Evolutionary conservation across 1,284 basidiomycete species (phyloP), one percentile per base, ranked within the genome.

Genomic region (Tylopilus sp.): DNA sequence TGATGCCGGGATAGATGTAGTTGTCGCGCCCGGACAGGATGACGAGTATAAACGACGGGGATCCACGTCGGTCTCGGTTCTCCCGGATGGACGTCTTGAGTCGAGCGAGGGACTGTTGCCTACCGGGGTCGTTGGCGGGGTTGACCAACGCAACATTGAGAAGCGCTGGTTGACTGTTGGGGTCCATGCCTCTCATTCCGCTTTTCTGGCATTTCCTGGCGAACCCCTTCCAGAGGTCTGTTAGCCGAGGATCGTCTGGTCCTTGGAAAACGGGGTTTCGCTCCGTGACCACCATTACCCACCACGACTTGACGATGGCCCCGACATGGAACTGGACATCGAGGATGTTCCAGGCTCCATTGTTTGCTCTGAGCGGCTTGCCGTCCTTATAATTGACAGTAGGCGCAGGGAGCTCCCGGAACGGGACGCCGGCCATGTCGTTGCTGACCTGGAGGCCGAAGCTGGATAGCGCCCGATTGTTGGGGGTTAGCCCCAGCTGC

Each of bases 261-360:
- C 75, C 74, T 3, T 52, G 2, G 51, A 82, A 70, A 17, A 70
- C 67, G 14, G 52, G 51, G 0, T 39, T 37, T 5, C 73, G 70
- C 17, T 85, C 83, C 17, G 71, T 66, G 17, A 88, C 73, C 12
- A 80, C 73, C 2, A 87, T 54, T 6, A 85, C 76, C 65, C 77
- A 81, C 82, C 82, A 85, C 41, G 69, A 72, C 11, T 60, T 43
- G 20, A 85, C 72, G 2, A 49, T 55, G 0, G 72, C 80, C 0
- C 77, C 77, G 2, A 61, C 59, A 28, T 82, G 80, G 61, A 88
- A 86, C 59, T 79, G 78, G 45, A 84, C 80, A 20, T 82, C 72
- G 24, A 83, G 60, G 46, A 88, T 80, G 55, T 88, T 88, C 88
- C 88, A 90, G 24, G 77, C 76, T 0, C 81, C 87, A 35, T 83